phyloP scores from a whole-genome alignment of 495 filamentous ascomycete genomes.

The Massariosphaeria phaeospora region DNA sequence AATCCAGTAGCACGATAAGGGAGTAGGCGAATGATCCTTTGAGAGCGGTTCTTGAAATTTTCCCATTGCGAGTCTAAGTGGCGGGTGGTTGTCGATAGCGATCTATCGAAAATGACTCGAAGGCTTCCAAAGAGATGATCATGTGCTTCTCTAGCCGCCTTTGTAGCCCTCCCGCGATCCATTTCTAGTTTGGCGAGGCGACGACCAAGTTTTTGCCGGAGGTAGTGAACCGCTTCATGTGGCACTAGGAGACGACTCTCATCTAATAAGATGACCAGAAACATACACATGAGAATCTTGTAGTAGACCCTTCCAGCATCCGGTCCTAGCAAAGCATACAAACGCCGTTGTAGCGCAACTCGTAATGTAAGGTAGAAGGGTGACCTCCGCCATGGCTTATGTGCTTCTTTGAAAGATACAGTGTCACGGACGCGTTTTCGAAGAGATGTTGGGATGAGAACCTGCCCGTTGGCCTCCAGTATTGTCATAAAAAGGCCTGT shows the following conservation, averaged over 20 bases:
- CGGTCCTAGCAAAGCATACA: constrained; percentile 45
- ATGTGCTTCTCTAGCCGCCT: constrained; percentile 3
- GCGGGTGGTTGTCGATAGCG: neutral
- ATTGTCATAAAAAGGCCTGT: constrained; percentile 54
- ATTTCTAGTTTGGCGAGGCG: constrained; percentile 57
- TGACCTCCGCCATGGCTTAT: constrained; percentile 53
- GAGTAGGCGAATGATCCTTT: constrained; percentile 38
- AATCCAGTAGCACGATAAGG: constrained; percentile 40
- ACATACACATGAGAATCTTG: constrained; percentile 52
- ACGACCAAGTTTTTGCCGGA: constrained; percentile 55
- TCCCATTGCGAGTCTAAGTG: neutral
- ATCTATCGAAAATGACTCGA: neutral
- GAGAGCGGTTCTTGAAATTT: neutral
- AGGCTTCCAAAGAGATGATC: neutral
- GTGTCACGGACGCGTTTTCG: constrained; percentile 59
- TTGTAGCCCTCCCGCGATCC: constrained; percentile 30
- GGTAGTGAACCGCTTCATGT: constrained; percentile 38
- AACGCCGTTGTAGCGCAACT: constrained; percentile 49
- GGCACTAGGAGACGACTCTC: constrained; percentile 35
- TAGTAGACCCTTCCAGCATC: constrained; percentile 50
- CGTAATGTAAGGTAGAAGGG: constrained; percentile 58
- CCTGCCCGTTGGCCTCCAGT: constrained; percentile 50
- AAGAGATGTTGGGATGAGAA: constrained; percentile 36
- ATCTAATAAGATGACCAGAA: constrained; percentile 45
- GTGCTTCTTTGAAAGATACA: constrained; percentile 40